Evolutionary conservation across 805 yeast species (phyloP), one percentile per base, ranked within the genome.

Genomic region (Sporopachydermia lactativora): DNA sequence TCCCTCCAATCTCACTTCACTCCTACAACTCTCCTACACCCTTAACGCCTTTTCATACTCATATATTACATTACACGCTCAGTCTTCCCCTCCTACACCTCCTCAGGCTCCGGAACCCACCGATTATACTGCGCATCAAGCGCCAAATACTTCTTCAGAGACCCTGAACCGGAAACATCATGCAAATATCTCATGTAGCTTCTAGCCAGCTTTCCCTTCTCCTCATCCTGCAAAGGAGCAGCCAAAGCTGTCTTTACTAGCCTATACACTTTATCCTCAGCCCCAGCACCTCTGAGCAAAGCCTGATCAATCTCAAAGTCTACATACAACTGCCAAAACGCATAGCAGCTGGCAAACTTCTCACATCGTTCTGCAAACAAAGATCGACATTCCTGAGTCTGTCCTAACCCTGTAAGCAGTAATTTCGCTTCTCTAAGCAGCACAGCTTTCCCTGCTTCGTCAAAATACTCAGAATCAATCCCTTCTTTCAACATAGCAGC

Each of bases 291-390:
- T 8, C 31, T n/a, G 13, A n/a, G n/a, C 8, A 8, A 8, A n/a
- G 49, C 47, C 34, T 49, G 46, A n/a, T 42, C 45, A n/a, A 55
- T 41, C 37, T 56, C 61, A 36, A 56, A 55, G 19, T 45, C 43
- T 18, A 58, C 49, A 39, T 47, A 57, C n/a, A 50, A 44, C 19
- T 46, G 47, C 62, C 63, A 58, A 41, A 57, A 58, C n/a, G n/a
- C n/a, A n/a, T n/a, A n/a, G n/a, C n/a, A n/a, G n/a, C n/a, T n/a
- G n/a, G n/a, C n/a, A n/a, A n/a, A n/a, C n/a, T n/a, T n/a, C n/a
- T n/a, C n/a, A n/a, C n/a, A n/a, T n/a, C n/a, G n/a, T 19, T 46
- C 39, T 38, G 48, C 49, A 36, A 50, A 58, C 15, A 52, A n/a
- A 11, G 35, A 39, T 2, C 52, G 35, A 1, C 62, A 60, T 11